Evolutionary conservation across 768 basidiomycete species (phyloP).

Genomic region (Leucocoprinus leucothites): DNA sequence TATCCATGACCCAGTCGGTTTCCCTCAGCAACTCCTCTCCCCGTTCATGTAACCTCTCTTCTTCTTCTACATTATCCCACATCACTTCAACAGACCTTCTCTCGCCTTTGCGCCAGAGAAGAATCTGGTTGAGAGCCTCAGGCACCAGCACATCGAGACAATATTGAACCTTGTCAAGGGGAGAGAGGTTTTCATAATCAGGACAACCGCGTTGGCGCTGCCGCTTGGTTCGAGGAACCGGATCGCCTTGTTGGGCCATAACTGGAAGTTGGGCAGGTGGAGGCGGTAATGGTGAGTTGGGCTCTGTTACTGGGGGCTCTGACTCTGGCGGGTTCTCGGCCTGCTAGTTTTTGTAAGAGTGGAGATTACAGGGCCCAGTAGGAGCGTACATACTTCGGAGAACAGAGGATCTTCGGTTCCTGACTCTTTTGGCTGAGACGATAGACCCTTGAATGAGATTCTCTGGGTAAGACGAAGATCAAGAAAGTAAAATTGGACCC

Average conservation of each 20-base stretch:
- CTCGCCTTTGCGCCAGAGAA: slow-evolving; percentile 67
- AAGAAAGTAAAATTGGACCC: neutral
- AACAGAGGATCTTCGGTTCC: neutral
- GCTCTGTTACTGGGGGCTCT: neutral
- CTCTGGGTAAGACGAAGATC: neutral
- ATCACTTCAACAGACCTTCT: slow-evolving; percentile 51
- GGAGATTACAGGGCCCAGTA: neutral
- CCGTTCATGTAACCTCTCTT: slow-evolving; percentile 48
- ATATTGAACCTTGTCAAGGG: slow-evolving; percentile 60
- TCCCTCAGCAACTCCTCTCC: slow-evolving; percentile 47
- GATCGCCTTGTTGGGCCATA: neutral
- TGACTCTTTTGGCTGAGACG: neutral
- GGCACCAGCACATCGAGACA: slow-evolving; percentile 70
- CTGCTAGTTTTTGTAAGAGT: neutral
- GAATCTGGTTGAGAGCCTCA: slow-evolving; percentile 67
- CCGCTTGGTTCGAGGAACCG: neutral
- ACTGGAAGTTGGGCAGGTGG: neutral
- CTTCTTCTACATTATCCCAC: slow-evolving; percentile 40
- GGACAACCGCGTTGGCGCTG: slow-evolving; percentile 15
- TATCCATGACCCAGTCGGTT: slow-evolving; percentile 69
- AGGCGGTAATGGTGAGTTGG: neutral
- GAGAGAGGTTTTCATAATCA: slow-evolving; percentile 19
- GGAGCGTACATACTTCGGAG: neutral
- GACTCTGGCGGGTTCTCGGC: neutral
- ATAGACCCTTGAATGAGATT: neutral